A percentile compares a stretch with the other conserved stretches of the same genome.
These are phyloP conservation scores for Rhododendron molle DNA, from an alignment of 148 eudicot genomes.

Conservation along the genomic window DNA sequence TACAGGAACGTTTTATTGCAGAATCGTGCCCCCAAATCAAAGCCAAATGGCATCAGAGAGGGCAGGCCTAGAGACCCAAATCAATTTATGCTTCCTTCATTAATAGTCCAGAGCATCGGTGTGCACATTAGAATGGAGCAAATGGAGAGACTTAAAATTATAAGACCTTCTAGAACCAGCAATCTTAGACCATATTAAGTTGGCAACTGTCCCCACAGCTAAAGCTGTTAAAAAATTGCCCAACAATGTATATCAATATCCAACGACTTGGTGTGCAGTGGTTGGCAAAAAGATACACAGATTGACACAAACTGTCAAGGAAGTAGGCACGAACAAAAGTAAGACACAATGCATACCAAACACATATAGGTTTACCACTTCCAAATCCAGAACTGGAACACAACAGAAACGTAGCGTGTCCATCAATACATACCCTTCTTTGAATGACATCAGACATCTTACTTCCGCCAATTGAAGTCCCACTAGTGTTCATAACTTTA, in stretches of 20 bases:
- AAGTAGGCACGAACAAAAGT: not conserved
- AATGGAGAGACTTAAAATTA: not conserved
- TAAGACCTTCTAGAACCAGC: not conserved
- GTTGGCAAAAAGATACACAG: not conserved
- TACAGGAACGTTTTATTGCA: too few species aligned
- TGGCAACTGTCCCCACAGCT: not conserved
- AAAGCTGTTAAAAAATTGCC: not conserved
- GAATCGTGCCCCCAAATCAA: too few species aligned
- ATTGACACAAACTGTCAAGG: not conserved
- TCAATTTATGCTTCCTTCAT: too few species aligned
- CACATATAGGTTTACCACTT: not conserved
- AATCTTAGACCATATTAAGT: not conserved
- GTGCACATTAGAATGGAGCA: too few species aligned
- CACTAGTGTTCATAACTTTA: conserved; percentile 36
- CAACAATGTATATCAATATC: not conserved
- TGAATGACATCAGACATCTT: conserved; percentile 79
- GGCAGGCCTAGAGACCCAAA: too few species aligned
- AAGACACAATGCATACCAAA: not conserved
- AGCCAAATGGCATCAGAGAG: too few species aligned
- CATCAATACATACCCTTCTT: conserved; percentile 38
- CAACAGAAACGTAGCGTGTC: not conserved
- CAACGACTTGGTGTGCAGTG: not conserved
- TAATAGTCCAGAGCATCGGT: too few species aligned
- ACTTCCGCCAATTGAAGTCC: conserved; percentile 36
- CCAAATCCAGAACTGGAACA: not conserved